A percentile compares a stretch with the other conserved stretches of the same genome.
Evolutionary conservation across 2,329 filamentous ascomycete genomes (phyloP).

Genomic region (Talaromyces sp.): DNA sequence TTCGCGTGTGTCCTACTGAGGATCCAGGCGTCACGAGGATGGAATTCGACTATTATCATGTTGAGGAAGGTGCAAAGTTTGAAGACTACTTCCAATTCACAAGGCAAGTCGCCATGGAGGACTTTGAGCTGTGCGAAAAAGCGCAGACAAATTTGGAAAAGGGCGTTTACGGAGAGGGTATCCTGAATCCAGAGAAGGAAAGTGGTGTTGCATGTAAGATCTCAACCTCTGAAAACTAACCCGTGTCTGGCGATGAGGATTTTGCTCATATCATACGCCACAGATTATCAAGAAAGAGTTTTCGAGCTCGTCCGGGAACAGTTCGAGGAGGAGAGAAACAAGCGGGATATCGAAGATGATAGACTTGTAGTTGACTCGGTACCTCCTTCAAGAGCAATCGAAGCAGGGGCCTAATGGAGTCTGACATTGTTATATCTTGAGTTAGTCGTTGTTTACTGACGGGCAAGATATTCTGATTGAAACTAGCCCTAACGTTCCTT

Average conservation of each 20-base stretch:
- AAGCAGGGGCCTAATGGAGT: neutral
- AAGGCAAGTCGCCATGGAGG: conserved; percentile 54
- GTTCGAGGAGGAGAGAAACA: conserved; percentile 35
- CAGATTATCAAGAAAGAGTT: conserved; percentile 48
- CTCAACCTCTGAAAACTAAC: too few relatives aligned
- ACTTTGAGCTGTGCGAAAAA: conserved; percentile 56
- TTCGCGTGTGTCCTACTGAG: conserved; percentile 52
- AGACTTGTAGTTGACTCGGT: neutral
- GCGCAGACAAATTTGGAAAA: conserved; percentile 53
- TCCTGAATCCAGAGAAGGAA: conserved; percentile 55
- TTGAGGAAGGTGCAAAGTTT: conserved; percentile 50
- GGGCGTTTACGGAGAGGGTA: conserved; percentile 54
- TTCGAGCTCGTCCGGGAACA: conserved; percentile 46
- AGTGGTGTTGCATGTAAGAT: conserved; percentile 51
- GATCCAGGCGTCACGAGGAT: conserved; percentile 51
- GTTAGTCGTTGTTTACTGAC: neutral
- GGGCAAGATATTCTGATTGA: neutral
- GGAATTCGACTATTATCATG: conserved; percentile 59
- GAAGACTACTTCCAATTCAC: conserved; percentile 57
- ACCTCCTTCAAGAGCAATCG: neutral
- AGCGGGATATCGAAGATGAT: conserved; percentile 1
- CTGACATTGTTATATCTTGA: neutral
- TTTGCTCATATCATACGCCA: neutral
- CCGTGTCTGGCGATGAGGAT: too few relatives aligned
- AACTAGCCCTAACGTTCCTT: neutral